A percentile compares a stretch with the other conserved stretches of the same genome.
phyloP scores from a whole-genome alignment of 371 early-diverging fungal species.

The Lichtheimia ornata region DNA sequence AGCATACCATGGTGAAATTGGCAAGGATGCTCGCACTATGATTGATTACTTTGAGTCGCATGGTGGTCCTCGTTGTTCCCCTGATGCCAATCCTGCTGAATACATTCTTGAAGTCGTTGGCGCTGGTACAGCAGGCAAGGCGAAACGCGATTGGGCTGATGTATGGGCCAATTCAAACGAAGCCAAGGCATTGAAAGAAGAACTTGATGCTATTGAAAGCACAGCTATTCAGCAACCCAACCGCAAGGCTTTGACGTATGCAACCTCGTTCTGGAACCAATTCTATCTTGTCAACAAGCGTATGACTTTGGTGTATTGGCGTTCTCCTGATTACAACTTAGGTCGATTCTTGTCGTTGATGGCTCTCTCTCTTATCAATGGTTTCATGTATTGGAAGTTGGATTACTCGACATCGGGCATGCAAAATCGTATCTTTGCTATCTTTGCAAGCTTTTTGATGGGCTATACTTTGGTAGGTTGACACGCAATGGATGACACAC shows the following conservation, averaged over 20 bases:
- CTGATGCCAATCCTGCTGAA: slow-evolving; percentile 71
- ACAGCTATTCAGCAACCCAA: slow-evolving; percentile 15
- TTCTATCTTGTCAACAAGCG: slow-evolving; percentile 45
- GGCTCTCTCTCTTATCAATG: slow-evolving; percentile 45
- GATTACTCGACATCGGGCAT: slow-evolving; percentile 51
- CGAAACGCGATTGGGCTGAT: slow-evolving; percentile 58
- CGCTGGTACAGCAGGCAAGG: slow-evolving; percentile 6
- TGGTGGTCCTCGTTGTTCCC: slow-evolving; percentile 56
- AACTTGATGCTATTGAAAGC: slow-evolving; percentile 26
- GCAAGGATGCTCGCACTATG: slow-evolving; percentile 54
- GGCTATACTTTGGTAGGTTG: slow-evolving; percentile 14
- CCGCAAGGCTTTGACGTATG: slow-evolving; percentile 25
- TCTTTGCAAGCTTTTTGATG: slow-evolving; percentile 64
- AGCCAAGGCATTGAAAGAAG: slow-evolving; percentile 23
- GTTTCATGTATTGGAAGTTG: slow-evolving; percentile 62
- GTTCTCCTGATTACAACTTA: slow-evolving; percentile 60
- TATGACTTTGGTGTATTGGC: slow-evolving; percentile 59
- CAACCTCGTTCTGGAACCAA: slow-evolving; percentile 38
- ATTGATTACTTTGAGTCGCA: slow-evolving; percentile 62
- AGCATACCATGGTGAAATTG: slow-evolving; percentile 68
- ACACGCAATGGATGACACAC: too few species aligned
- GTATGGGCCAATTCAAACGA: slow-evolving; percentile 48
- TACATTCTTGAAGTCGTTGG: slow-evolving; percentile 59
- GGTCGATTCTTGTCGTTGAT: slow-evolving; percentile 52
- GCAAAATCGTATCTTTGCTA: slow-evolving; percentile 65